Evolutionary conservation across 1,284 basidiomycete species (phyloP).

Genomic region (Tremellales sp.): DNA sequence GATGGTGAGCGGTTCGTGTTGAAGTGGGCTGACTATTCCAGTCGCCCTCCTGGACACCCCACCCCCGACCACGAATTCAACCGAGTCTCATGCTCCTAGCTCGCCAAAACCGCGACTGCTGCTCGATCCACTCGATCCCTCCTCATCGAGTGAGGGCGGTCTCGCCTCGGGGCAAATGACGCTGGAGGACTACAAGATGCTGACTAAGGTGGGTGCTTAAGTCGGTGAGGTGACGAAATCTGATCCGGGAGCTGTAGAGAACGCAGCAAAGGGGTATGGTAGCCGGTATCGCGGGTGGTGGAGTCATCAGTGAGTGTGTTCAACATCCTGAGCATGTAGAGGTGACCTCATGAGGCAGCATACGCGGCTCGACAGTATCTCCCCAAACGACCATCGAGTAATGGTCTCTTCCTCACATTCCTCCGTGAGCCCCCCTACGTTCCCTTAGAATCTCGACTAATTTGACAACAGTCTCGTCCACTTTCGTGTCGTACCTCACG

Average conservation of each 20-base stretch:
- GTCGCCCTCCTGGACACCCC: not conserved
- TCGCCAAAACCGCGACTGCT: not conserved
- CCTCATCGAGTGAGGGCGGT: not conserved
- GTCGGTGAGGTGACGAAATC: not conserved
- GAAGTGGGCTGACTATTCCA: not conserved
- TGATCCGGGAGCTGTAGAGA: not conserved
- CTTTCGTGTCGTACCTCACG: conserved; percentile 25
- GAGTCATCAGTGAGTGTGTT: conserved; percentile 10
- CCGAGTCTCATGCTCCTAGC: not conserved
- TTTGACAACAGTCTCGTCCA: conserved; percentile 20
- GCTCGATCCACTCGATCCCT: not conserved
- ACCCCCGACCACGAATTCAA: not conserved
- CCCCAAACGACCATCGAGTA: conserved; percentile 15
- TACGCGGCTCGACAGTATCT: conserved; percentile 4
- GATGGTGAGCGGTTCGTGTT: conserved; percentile 1
- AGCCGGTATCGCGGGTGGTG: conserved; percentile 15
- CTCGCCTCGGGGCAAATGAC: conserved; percentile 2
- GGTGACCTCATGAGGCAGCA: conserved; percentile 9
- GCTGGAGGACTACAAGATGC: conserved; percentile 4
- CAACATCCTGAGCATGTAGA: not conserved
- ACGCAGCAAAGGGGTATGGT: conserved; percentile 18
- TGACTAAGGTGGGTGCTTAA: conserved; percentile 1
- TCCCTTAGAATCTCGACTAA: not conserved
- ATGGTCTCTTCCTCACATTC: conserved; percentile 27
- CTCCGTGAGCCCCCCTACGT: conserved; percentile 16